Evolutionary conservation across 306 rosid species (phyloP).

Genomic region (Vachellia collinsii): DNA sequence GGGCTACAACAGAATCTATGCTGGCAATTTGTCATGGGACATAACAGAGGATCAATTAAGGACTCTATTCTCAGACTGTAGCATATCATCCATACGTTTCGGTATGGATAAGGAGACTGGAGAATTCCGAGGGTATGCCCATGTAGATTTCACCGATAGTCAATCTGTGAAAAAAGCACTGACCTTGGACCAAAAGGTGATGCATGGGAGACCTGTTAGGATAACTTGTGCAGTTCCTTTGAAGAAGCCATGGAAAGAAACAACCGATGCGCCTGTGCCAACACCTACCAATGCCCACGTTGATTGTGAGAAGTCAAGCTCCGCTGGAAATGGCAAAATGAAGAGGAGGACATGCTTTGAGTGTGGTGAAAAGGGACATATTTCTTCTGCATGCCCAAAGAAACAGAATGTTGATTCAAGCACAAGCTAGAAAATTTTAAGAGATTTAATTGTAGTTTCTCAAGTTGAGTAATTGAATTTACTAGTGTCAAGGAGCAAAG

Average conservation of each 20-base stretch:
- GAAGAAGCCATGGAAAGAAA: constrained; percentile 45
- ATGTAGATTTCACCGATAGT: constrained; percentile 70
- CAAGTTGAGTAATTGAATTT: constrained; percentile 1
- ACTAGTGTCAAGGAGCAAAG: not conserved
- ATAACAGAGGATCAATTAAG: constrained; percentile 74
- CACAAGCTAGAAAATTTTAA: constrained; percentile 38
- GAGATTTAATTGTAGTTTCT: constrained; percentile 21
- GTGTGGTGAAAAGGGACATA: constrained; percentile 92
- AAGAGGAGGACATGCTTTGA: constrained; percentile 85
- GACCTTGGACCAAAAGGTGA: constrained; percentile 66
- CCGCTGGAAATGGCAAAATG: constrained; percentile 59
- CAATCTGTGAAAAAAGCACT: constrained; percentile 67
- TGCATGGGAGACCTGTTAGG: constrained; percentile 71
- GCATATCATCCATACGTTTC: constrained; percentile 59
- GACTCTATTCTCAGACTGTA: constrained; percentile 68
- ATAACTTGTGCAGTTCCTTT: constrained; percentile 87
- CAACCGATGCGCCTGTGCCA: constrained; percentile 20
- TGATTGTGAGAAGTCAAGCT: constrained; percentile 34
- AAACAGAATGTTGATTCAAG: constrained; percentile 47
- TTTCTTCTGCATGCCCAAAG: constrained; percentile 68
- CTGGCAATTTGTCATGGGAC: constrained; percentile 91
- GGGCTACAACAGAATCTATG: constrained; percentile 88
- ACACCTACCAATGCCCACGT: constrained; percentile 18
- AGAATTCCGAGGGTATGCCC: constrained; percentile 85
- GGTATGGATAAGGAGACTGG: constrained; percentile 89